Conservation (phyloP, 768 basidiomycete genomes). For the Bullera alba region DNA sequence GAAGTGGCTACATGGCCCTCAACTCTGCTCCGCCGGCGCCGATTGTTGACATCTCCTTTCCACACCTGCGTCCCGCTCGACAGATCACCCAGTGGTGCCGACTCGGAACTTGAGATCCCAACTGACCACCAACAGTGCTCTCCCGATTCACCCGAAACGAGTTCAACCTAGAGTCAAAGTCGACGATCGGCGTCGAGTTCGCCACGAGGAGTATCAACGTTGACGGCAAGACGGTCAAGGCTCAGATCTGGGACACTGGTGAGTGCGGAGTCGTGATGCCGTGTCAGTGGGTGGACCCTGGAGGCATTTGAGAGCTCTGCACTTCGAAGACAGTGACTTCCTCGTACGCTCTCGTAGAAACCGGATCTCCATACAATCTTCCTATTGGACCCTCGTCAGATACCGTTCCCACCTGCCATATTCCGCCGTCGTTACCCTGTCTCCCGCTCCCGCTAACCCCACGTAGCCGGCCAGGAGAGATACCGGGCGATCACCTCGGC, state of each 20-base stretch:
- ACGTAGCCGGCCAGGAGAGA: slow-evolving; percentile 84
- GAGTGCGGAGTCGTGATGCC: slow-evolving; percentile 44
- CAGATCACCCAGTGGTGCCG: not conserved
- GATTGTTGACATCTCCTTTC: not conserved
- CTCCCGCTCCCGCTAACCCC: slow-evolving; percentile 3
- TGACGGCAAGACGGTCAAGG: slow-evolving; percentile 95
- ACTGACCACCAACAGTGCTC: slow-evolving; percentile 60
- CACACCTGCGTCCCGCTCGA: not conserved
- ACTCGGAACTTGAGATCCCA: not conserved
- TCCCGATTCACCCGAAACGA: slow-evolving; percentile 99
- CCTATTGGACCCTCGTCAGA: too few species aligned
- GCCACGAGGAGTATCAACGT: slow-evolving; percentile 91
- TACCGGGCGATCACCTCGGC: slow-evolving; percentile 97
- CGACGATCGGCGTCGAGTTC: slow-evolving; percentile 98
- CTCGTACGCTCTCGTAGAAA: too few species aligned
- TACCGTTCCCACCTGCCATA: too few species aligned
- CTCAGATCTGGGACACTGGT: slow-evolving; percentile 99
- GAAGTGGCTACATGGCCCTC: too few species aligned
- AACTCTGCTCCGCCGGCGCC: not conserved
- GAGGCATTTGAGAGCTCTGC: too few species aligned
- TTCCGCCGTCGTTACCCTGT: not conserved
- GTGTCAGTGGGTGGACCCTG: too few species aligned
- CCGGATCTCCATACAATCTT: too few species aligned
- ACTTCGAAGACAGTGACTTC: too few species aligned
- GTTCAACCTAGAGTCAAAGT: slow-evolving; percentile 98